Percentiles rank a stretch among this genome's conserved stretches.
phyloP scores from a whole-genome alignment of 2,329 filamentous ascomycete genomes.

The Colletotrichum tropicicola region DNA sequence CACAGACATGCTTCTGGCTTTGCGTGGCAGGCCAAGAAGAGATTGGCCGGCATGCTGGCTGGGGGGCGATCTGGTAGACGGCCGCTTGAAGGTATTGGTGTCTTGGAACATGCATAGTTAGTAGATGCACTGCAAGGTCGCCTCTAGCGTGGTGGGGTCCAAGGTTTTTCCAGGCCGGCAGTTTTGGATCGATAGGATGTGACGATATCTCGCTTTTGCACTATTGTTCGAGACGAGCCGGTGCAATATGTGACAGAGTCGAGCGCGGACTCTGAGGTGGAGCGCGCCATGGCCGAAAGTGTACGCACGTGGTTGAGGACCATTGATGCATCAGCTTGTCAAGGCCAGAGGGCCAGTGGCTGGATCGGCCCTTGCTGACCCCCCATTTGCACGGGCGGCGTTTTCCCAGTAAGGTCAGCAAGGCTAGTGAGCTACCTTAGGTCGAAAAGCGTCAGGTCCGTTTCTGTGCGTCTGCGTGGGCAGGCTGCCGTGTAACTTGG shows the following conservation, averaged over 20 bases:
- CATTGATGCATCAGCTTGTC: background rate
- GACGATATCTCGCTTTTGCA: constrained; percentile 31
- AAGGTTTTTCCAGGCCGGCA: constrained; percentile 23
- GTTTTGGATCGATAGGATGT: constrained; percentile 32
- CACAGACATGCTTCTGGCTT: constrained; percentile 14
- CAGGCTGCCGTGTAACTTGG: constrained; percentile 10
- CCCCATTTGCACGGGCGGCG: background rate
- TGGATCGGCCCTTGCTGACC: background rate
- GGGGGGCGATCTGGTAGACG: background rate
- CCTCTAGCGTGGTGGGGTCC: constrained; percentile 25
- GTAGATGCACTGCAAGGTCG: constrained; percentile 13
- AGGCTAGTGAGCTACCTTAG: no score
- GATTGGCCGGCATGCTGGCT: constrained; percentile 1
- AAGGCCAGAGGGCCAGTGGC: background rate
- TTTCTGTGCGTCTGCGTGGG: constrained; percentile 2
- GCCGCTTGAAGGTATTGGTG: background rate
- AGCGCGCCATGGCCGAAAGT: background rate
- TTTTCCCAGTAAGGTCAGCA: background rate
- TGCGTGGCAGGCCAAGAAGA: background rate
- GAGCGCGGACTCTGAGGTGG: constrained; percentile 5
- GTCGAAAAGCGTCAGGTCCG: background rate
- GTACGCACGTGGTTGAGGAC: background rate
- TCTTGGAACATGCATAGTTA: constrained; percentile 27
- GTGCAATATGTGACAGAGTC: constrained; percentile 29
- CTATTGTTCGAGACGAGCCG: constrained; percentile 24